Percentiles rank a stretch among this genome's conserved stretches.
These are phyloP conservation scores for Articulospora tetracladia DNA, from an alignment of 495 filamentous ascomycete genomes.

Conservation along the genomic window DNA sequence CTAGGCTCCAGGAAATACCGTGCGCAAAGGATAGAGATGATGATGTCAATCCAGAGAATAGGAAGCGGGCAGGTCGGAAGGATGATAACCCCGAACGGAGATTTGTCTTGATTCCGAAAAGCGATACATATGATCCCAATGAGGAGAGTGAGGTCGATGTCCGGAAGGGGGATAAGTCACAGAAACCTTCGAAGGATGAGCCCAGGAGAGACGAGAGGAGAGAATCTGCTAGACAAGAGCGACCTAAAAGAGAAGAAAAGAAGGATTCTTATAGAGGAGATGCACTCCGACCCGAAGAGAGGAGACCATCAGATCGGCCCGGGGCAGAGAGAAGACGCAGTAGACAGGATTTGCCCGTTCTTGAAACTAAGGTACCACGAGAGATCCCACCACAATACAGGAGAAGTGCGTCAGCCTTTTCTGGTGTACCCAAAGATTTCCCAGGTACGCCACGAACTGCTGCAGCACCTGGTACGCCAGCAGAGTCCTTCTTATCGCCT, in stretches of 20 bases:
- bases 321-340: slow-evolving; percentile 17
- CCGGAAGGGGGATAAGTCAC: neutral
- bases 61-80: slow-evolving; percentile 1
- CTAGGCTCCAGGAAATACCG: slow-evolving; percentile 18
- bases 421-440: slow-evolving; percentile 2
- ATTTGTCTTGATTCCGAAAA: slow-evolving; percentile 21
- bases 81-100: slow-evolving; percentile 11
- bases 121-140: slow-evolving; percentile 10
- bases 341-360: slow-evolving; percentile 24
- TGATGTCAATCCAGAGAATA: slow-evolving; percentile 12
- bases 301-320: slow-evolving; percentile 10
- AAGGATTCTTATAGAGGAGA: neutral
- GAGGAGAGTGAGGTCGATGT: slow-evolving; percentile 5
- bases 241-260: neutral
- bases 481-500: slow-evolving; percentile 23
- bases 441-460: neutral
- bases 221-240: slow-evolving; percentile 1
- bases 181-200: neutral
- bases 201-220: slow-evolving; percentile 2
- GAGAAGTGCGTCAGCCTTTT: slow-evolving; percentile 18
- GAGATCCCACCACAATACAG: slow-evolving; percentile 24
- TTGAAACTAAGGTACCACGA: slow-evolving; percentile 24
- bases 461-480: slow-evolving; percentile 5
- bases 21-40: slow-evolving; percentile 11
- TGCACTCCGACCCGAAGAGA: neutral